phyloP scores from a whole-genome alignment of 2,329 filamentous ascomycete genomes.

The Chaetomium strumarium region DNA sequence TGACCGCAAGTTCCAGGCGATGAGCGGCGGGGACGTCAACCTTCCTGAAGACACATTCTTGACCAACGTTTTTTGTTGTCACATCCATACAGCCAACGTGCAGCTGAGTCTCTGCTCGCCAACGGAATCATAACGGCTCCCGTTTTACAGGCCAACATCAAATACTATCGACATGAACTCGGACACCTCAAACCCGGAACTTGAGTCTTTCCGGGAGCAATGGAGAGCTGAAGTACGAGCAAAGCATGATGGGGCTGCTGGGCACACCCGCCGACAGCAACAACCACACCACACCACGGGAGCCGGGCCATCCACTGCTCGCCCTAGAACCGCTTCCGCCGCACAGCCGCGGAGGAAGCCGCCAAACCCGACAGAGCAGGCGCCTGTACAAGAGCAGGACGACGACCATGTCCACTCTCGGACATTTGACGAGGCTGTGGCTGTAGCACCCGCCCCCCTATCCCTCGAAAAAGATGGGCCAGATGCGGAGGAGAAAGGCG shows the following conservation, averaged over 20 bases:
- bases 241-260: constrained; percentile 24
- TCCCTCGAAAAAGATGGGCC: constrained; percentile 25
- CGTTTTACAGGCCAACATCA: no score
- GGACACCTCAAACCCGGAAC: constrained; percentile 56
- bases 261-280: constrained; percentile 8
- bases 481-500: constrained; percentile 23
- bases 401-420: constrained; percentile 32
- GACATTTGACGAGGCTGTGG: constrained; percentile 33
- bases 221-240: constrained; percentile 75
- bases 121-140: no score
- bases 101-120: no score
- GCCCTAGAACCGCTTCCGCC: background rate
- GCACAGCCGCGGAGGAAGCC: constrained; percentile 13
- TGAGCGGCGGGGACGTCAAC: no score
- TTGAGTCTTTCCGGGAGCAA: constrained; percentile 78
- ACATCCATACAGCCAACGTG: no score
- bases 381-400: constrained; percentile 22
- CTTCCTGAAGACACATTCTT: no score
- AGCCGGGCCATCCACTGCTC: constrained; percentile 11
- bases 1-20: background rate
- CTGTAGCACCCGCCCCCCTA: constrained; percentile 7
- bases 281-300: background rate
- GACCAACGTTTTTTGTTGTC: no score
- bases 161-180: constrained; percentile 21
- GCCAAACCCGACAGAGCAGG: constrained; percentile 22